A percentile compares a stretch with the other conserved stretches of the same genome.
Evolutionary conservation across 2,329 filamentous ascomycete genomes (phyloP).

Genomic region (Pyrenophora tritici-repentis): DNA sequence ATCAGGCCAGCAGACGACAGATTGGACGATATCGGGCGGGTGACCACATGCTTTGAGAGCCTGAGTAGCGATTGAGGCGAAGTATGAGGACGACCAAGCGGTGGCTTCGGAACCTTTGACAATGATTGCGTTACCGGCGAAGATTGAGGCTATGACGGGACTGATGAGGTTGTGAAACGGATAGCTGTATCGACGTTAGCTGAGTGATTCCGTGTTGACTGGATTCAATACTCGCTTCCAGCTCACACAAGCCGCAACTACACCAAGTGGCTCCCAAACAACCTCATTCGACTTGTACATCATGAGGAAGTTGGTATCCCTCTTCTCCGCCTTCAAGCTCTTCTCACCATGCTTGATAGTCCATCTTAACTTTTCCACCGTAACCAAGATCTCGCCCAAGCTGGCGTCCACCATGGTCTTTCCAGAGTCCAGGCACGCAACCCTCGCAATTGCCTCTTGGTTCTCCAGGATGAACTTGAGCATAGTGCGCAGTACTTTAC

Average conservation of each 20-base stretch:
- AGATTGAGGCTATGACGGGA: constrained; percentile 87
- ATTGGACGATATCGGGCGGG: constrained; percentile 80
- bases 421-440: constrained; percentile 89
- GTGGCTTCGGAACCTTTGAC: constrained; percentile 96
- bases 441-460: constrained; percentile 81
- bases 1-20: constrained; percentile 84
- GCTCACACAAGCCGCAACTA: constrained; percentile 88
- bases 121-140: constrained; percentile 87
- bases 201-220: not conserved
- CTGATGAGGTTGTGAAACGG: constrained; percentile 91
- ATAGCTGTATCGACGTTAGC: constrained; percentile 42
- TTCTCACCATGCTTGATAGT: constrained; percentile 88
- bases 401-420: constrained; percentile 96
- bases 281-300: constrained; percentile 93
- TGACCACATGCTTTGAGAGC: constrained; percentile 84
- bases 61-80: constrained; percentile 74
- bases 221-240: constrained; percentile 75
- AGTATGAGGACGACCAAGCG: constrained; percentile 88
- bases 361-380: constrained; percentile 92
- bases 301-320: constrained; percentile 92
- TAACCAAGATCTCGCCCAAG: constrained; percentile 93
- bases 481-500: constrained; percentile 79
- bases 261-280: constrained; percentile 86
- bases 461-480: constrained; percentile 84
- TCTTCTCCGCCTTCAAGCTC: constrained; percentile 70